phyloP scores from a whole-genome alignment of 2,329 filamentous ascomycete genomes.

The Xylariaceae sp. region DNA sequence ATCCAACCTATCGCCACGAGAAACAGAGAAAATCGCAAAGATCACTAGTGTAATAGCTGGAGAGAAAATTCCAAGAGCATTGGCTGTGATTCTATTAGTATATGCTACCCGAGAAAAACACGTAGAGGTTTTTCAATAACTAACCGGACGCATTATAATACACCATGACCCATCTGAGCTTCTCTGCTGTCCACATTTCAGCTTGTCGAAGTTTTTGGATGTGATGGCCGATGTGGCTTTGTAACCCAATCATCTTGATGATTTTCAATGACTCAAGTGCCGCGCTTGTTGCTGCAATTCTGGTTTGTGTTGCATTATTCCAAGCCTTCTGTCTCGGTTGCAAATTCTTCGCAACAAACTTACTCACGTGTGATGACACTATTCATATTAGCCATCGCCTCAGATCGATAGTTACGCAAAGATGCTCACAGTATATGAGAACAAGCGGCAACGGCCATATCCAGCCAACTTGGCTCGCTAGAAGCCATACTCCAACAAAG shows the following conservation, averaged over 20 bases:
- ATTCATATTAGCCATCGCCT: not conserved
- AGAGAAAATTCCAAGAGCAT: conserved; percentile 39
- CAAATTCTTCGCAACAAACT: conserved; percentile 35
- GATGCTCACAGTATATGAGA: conserved; percentile 37
- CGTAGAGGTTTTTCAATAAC: not conserved
- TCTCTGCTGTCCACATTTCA: conserved; percentile 33
- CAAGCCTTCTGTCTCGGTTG: conserved; percentile 36
- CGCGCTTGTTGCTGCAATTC: conserved; percentile 34
- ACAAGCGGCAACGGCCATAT: conserved; percentile 38
- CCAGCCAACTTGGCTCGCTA: conserved; percentile 40
- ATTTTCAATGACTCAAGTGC: conserved; percentile 35
- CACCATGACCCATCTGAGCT: conserved; percentile 38
- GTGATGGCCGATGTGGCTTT: conserved; percentile 17
- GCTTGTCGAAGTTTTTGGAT: conserved; percentile 27
- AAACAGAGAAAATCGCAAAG: conserved; percentile 29
- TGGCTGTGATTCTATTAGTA: conserved; percentile 27
- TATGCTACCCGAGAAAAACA: not conserved
- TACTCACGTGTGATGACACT: conserved; percentile 41
- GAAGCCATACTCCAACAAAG: conserved; percentile 35
- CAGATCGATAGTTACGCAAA: not conserved
- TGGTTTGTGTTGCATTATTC: conserved; percentile 39
- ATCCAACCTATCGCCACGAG: conserved; percentile 24
- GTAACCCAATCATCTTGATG: conserved; percentile 39
- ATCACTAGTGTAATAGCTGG: conserved; percentile 37
- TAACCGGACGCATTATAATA: conserved; percentile 40